A percentile compares a stretch with the other conserved stretches of the same genome.
Evolutionary conservation across 2,329 filamentous ascomycete genomes (phyloP).

Genomic region (Endoconidiophora laricicola): DNA sequence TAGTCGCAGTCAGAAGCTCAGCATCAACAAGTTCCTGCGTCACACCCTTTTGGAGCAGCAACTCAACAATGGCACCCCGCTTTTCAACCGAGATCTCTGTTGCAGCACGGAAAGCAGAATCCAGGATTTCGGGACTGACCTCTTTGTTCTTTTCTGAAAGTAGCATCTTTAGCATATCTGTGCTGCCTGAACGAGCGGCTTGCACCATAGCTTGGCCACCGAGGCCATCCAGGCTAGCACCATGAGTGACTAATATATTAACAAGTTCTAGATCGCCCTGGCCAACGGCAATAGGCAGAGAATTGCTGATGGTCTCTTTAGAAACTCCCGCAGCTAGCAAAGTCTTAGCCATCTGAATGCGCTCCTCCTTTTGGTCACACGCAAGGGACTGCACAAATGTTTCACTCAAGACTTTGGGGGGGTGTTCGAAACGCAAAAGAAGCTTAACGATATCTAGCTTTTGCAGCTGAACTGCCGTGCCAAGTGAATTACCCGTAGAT

Average conservation of each 20-base stretch:
- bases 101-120: constrained; percentile 37
- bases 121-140: constrained; percentile 25
- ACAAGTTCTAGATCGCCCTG: constrained; percentile 37
- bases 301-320: constrained; percentile 29
- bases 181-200: constrained; percentile 34
- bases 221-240: constrained; percentile 33
- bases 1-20: constrained; percentile 35
- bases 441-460: constrained; percentile 29
- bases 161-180: constrained; percentile 33
- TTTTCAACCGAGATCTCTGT: constrained; percentile 32
- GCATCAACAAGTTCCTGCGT: constrained; percentile 30
- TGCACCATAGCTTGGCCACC: constrained; percentile 38
- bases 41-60: constrained; percentile 34
- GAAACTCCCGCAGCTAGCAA: constrained; percentile 31
- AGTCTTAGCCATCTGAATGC: constrained; percentile 28
- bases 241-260: constrained; percentile 32
- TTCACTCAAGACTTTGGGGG: constrained; percentile 22
- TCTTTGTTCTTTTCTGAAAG: constrained; percentile 25
- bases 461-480: constrained; percentile 28
- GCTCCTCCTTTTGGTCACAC: constrained; percentile 25
- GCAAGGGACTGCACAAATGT: constrained; percentile 25
- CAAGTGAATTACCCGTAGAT: constrained; percentile 32
- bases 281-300: constrained; percentile 32
- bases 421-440: constrained; percentile 23
- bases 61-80: constrained; percentile 32